Evolutionary conservation across 2,329 filamentous ascomycete species (phyloP).

Genomic region (Davidsoniella virescens): DNA sequence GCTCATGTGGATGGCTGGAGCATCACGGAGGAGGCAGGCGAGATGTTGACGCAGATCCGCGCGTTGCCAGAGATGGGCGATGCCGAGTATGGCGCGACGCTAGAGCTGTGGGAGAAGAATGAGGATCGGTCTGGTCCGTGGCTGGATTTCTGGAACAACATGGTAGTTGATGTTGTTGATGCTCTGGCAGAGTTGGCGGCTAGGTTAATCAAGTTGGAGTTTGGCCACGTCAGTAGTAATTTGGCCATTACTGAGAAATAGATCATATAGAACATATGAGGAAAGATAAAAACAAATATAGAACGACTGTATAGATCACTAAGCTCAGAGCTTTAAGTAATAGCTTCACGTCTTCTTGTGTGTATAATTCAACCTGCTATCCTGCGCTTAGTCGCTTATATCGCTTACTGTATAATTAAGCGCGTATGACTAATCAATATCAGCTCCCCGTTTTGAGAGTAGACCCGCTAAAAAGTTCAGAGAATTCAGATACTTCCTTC

Average conservation of each 20-base stretch:
- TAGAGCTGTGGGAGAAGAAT: conserved; percentile 15
- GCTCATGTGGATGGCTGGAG: conserved; percentile 31
- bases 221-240: conserved; percentile 16
- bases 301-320: neutral
- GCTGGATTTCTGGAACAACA: conserved; percentile 31
- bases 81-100: conserved; percentile 8
- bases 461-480: too few species aligned
- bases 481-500: too few species aligned
- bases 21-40: conserved; percentile 26
- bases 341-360: neutral
- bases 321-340: neutral
- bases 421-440: too few species aligned
- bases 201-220: conserved; percentile 26
- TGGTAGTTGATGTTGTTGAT: conserved; percentile 32
- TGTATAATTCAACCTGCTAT: neutral
- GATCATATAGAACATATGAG: neutral
- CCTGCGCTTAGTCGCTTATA: neutral
- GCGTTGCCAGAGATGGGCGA: conserved; percentile 3
- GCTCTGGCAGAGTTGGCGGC: conserved; percentile 30
- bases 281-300: neutral
- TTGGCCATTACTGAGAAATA: too few species aligned
- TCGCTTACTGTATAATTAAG: neutral
- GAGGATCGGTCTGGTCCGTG: conserved; percentile 25
- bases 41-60: conserved; percentile 33
- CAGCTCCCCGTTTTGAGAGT: too few species aligned